These are phyloP conservation scores for Mrakia gelida DNA, from an alignment of 768 basidiomycete species.

Conservation along the genomic window DNA sequence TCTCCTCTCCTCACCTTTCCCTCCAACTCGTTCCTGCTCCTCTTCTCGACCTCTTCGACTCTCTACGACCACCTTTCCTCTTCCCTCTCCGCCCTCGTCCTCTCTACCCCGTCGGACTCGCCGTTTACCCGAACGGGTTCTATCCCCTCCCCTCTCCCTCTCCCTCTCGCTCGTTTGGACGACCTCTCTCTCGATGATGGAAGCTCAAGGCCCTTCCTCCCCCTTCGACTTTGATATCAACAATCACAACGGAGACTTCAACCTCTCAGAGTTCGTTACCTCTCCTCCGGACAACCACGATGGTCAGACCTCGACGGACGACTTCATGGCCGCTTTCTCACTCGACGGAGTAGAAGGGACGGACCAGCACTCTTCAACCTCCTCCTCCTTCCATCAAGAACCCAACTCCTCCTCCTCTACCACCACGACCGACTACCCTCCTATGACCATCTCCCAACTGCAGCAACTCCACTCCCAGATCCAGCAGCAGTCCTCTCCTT, in stretches of 20 bases:
- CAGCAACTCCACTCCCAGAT: constrained; percentile 1
- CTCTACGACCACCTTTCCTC: no score
- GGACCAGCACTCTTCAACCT: neutral
- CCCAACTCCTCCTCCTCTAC: neutral
- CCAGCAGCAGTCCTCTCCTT: neutral
- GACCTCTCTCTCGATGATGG: neutral
- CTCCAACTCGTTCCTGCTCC: no score
- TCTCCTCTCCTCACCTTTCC: no score
- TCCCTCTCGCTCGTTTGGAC: no score
- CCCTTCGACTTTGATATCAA: constrained; percentile 1
- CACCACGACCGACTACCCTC: neutral
- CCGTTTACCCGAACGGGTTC: no score
- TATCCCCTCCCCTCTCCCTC: no score
- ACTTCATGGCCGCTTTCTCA: constrained; percentile 6
- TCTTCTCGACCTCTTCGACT: no score
- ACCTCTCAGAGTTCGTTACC: neutral
- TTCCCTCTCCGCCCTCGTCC: no score
- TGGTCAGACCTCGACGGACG: no score
- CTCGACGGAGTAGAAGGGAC: neutral
- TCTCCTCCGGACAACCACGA: neutral
- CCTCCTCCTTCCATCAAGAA: neutral
- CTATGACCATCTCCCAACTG: constrained; percentile 2
- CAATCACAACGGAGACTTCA: neutral
- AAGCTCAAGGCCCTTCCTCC: neutral
- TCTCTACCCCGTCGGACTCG: no score